phyloP scores from a whole-genome alignment of 495 filamentous ascomycete genomes.

The Penicillium daleae region DNA sequence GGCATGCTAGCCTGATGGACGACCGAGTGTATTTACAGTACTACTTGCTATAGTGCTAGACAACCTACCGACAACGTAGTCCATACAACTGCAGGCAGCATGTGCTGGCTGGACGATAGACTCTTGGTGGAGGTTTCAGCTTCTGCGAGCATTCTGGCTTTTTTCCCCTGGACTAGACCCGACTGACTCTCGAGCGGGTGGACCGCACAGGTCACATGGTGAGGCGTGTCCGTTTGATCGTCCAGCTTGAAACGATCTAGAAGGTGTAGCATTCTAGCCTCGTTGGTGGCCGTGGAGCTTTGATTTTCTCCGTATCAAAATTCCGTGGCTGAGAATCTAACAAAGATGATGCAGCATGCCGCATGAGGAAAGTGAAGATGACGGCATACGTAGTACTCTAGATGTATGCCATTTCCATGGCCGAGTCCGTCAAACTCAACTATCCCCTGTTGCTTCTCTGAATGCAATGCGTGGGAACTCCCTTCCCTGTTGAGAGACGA shows the following conservation, averaged over 20 bases:
- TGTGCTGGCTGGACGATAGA: slow-evolving; percentile 11
- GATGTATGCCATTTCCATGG: background rate
- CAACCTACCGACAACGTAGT: no score
- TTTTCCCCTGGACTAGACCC: slow-evolving; percentile 15
- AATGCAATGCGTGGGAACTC: background rate
- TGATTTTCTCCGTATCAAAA: slow-evolving; percentile 8
- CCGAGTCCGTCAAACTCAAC: background rate
- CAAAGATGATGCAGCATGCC: slow-evolving; percentile 21
- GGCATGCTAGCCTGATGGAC: background rate
- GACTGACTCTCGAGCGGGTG: slow-evolving; percentile 3
- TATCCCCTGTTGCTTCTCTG: background rate
- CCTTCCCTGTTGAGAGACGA: slow-evolving; percentile 15
- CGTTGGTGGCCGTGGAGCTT: slow-evolving; percentile 19
- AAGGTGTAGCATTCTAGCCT: slow-evolving; percentile 29
- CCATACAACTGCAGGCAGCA: background rate
- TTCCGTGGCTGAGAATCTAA: slow-evolving; percentile 16
- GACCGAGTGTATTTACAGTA: background rate
- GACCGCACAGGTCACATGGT: slow-evolving; percentile 21
- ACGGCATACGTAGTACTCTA: slow-evolving; percentile 6
- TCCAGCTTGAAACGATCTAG: slow-evolving; percentile 46
- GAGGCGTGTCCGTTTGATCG: slow-evolving; percentile 41
- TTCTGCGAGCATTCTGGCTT: background rate
- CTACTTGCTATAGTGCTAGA: no score
- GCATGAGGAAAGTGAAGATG: slow-evolving; percentile 15
- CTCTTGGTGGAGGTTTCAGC: slow-evolving; percentile 25